phyloP scores from a whole-genome alignment of 1,139 yeast species.

The Candida anutae region DNA sequence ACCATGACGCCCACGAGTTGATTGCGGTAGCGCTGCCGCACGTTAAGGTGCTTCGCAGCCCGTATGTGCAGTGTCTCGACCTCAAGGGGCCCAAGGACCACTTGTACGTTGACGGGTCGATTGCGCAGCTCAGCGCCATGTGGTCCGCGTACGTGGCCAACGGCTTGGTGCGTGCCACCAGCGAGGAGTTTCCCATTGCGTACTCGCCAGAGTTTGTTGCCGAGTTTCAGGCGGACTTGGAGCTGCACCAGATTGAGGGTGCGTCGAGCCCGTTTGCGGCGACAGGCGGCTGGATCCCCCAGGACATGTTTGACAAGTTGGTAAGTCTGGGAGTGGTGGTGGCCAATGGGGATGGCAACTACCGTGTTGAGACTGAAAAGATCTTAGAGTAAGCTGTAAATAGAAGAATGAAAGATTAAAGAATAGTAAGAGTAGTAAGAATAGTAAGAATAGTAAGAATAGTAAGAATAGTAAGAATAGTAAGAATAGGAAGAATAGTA shows the following conservation, averaged over 20 bases:
- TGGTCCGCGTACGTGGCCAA: conserved; percentile 67
- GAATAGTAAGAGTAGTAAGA: too few species aligned
- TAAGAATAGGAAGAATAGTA: too few species aligned
- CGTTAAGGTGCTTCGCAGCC: conserved; percentile 56
- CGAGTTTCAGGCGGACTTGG: conserved; percentile 50
- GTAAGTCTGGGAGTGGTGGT: conserved; percentile 58
- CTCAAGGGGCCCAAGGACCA: conserved; percentile 57
- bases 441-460: too few species aligned
- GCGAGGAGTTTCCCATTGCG: conserved; percentile 49
- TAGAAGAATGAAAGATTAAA: too few species aligned
- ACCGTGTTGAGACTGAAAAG: conserved; percentile 31
- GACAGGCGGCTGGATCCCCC: conserved; percentile 94
- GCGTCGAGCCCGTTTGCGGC: conserved; percentile 77
- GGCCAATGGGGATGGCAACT: conserved; percentile 28
- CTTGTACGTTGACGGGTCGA: conserved; percentile 56
- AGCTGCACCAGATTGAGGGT: conserved; percentile 59
- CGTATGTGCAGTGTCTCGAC: conserved; percentile 60
- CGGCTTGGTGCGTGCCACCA: conserved; percentile 43
- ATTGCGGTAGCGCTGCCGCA: conserved; percentile 78
- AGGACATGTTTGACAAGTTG: conserved; percentile 74
- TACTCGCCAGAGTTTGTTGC: conserved; percentile 50
- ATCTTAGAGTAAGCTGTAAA: conserved; percentile 25
- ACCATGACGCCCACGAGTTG: conserved; percentile 54
- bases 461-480: too few species aligned
- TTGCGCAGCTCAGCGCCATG: conserved; percentile 66